These are phyloP conservation scores for Phoenix roebelenii DNA, from an alignment of 176 grass and related monocot genomes.

Conservation along the genomic window DNA sequence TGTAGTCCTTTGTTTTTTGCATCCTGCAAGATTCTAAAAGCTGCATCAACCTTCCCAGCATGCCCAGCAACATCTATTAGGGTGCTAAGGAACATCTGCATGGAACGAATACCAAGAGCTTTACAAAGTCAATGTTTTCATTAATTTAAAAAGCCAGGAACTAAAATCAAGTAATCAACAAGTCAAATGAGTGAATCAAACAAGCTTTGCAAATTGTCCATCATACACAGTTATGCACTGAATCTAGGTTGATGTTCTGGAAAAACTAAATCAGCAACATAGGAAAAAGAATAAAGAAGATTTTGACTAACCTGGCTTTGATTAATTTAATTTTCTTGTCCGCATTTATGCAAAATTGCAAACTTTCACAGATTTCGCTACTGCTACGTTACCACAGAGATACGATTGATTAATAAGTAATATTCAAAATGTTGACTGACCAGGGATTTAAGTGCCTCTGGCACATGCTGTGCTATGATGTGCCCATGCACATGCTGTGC, in stretches of 20 bases:
- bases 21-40: constrained; percentile 84
- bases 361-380: no score
- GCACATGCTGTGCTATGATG: no score
- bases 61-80: constrained; percentile 91
- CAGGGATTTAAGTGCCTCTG: no score
- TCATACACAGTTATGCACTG: not conserved
- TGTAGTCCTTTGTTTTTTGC: constrained; percentile 65
- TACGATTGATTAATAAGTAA: no score
- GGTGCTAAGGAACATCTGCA: constrained; percentile 98
- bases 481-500: no score
- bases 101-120: not conserved
- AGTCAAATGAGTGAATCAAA: not conserved
- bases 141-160: no score
- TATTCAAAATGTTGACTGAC: no score
- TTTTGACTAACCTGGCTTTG: no score
- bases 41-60: constrained; percentile 72
- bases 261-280: constrained; percentile 17
- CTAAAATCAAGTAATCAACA: not conserved
- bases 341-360: no score
- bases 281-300: not conserved
- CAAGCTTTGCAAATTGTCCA: not conserved
- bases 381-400: no score
- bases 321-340: no score
- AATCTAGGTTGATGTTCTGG: not conserved
- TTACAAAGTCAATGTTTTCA: no score